These are phyloP conservation scores for Solanum sitiens DNA, from an alignment of 257 asterid species.

Conservation along the genomic window DNA sequence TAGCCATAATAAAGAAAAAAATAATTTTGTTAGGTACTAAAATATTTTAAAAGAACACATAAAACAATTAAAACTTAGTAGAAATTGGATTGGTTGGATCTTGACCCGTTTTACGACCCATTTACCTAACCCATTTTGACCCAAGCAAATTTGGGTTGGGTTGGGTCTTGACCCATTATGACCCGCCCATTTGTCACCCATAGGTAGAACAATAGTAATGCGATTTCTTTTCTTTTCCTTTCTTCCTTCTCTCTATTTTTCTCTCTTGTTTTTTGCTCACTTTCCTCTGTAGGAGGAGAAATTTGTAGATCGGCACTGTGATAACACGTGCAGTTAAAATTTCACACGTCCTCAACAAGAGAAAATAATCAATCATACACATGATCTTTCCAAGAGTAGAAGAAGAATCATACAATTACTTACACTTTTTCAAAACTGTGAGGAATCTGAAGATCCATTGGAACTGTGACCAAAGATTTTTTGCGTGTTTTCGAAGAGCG, in stretches of 20 bases:
- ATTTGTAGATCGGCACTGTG: background rate
- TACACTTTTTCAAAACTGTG: slow-evolving; percentile 78
- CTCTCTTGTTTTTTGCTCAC: background rate
- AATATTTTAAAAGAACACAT: background rate
- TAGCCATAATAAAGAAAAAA: background rate
- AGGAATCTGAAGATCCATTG: slow-evolving; percentile 52
- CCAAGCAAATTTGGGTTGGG: background rate
- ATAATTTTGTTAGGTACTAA: background rate
- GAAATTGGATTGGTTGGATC: background rate
- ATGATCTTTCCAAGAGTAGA: background rate
- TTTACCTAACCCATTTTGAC: background rate
- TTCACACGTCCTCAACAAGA: background rate
- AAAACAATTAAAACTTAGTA: background rate
- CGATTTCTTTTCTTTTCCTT: background rate
- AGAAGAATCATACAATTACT: slow-evolving; percentile 7
- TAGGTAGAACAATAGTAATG: background rate
- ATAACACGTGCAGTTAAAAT: background rate
- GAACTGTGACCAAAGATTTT: slow-evolving; percentile 31
- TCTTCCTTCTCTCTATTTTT: background rate
- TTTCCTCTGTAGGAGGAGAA: background rate
- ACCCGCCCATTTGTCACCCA: background rate
- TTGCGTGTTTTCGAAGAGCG: slow-evolving; percentile 24
- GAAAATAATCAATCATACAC: background rate
- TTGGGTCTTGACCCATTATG: no score
- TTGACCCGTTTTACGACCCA: background rate